phyloP scores from a whole-genome alignment of 257 asterid species.

The Plantago major region DNA sequence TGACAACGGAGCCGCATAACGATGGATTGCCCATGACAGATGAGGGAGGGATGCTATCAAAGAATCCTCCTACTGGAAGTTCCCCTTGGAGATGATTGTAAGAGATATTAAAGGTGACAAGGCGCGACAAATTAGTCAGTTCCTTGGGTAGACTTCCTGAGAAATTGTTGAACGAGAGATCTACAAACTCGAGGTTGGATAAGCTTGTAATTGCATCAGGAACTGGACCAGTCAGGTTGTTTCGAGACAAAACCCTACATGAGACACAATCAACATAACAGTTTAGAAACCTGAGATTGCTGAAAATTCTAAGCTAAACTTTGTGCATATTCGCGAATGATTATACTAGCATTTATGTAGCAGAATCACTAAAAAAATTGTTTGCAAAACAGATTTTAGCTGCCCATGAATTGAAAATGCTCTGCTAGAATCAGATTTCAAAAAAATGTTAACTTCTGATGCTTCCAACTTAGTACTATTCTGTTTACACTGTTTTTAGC shows the following conservation, averaged over 20 bases:
- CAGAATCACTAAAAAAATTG: no score
- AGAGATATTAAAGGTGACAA: conserved; percentile 55
- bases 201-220: conserved; percentile 52
- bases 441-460: no score
- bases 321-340: no score
- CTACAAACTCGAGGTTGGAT: conserved; percentile 51
- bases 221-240: conserved; percentile 58
- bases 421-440: no score
- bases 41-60: conserved; percentile 59
- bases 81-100: conserved; percentile 71
- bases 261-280: conserved; percentile 9
- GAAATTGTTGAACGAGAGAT: conserved; percentile 67
- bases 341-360: no score
- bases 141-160: conserved; percentile 71
- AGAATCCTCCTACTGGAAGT: conserved; percentile 80
- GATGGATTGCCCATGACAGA: conserved; percentile 71
- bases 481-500: no score
- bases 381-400: no score
- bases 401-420: no score
- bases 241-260: conserved; percentile 58
- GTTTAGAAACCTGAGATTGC: not conserved
- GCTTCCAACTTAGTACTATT: no score
- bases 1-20: conserved; percentile 74
- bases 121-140: conserved; percentile 56
- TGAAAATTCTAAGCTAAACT: not conserved